Conservation (phyloP, 345 rosid species). For the Euclidium syriacum region DNA sequence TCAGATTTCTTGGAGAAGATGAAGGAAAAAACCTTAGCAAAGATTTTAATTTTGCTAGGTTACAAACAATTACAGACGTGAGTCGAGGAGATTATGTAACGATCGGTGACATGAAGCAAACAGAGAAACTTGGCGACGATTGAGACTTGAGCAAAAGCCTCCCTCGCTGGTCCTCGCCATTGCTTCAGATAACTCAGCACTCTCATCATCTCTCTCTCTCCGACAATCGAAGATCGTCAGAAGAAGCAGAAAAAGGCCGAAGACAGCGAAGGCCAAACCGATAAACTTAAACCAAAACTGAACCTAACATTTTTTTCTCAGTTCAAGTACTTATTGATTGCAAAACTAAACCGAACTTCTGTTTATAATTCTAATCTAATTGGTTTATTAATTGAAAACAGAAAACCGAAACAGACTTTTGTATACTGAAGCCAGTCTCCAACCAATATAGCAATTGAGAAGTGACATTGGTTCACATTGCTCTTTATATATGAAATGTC, state of each 20-base stretch:
- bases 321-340: too few species aligned
- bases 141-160: conserved; percentile 27
- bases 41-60: background rate
- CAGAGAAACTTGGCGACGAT: conserved; percentile 31
- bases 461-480: too few species aligned
- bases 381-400: too few species aligned
- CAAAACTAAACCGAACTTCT: too few species aligned
- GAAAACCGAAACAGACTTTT: too few species aligned
- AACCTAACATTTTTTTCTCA: too few species aligned
- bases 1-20: background rate
- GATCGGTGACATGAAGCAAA: conserved; percentile 55
- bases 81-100: conserved; percentile 51
- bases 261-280: background rate
- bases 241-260: background rate
- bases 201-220: conserved; percentile 19
- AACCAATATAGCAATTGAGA: too few species aligned
- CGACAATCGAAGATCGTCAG: background rate
- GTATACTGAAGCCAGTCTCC: too few species aligned
- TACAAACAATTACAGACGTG: conserved; percentile 35
- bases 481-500: too few species aligned
- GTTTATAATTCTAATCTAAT: too few species aligned
- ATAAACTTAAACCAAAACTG: too few species aligned
- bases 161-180: conserved; percentile 41
- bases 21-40: background rate
- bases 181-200: conserved; percentile 11